A percentile compares a stretch with the other conserved stretches of the same genome.
Evolutionary conservation across 768 basidiomycete genomes (phyloP).

Genomic region (Tulasnella sp.): DNA sequence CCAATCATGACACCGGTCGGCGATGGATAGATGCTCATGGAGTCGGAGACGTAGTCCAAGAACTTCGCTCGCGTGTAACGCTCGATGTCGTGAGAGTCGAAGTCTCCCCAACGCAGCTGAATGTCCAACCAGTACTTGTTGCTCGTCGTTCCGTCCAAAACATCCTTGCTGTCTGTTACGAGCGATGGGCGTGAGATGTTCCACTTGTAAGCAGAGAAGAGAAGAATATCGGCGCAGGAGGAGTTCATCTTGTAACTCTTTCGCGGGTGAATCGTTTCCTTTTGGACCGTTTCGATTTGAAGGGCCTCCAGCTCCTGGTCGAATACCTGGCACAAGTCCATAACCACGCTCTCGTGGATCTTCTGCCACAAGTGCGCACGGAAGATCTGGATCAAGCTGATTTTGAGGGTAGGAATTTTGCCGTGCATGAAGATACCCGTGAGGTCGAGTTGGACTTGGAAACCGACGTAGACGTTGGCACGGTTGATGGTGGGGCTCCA

Average conservation of each 20-base stretch:
- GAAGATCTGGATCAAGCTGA: slow-evolving; percentile 99
- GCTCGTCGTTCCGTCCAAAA: slow-evolving; percentile 94
- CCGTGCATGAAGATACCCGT: slow-evolving; percentile 99
- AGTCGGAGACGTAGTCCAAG: slow-evolving; percentile 95
- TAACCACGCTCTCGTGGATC: slow-evolving; percentile 89
- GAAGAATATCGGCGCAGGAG: slow-evolving; percentile 91
- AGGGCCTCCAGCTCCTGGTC: slow-evolving; percentile 98
- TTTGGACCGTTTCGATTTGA: slow-evolving; percentile 98
- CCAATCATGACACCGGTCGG: slow-evolving; percentile 99
- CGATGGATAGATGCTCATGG: slow-evolving; percentile 98
- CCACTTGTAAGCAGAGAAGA: slow-evolving; percentile 98
- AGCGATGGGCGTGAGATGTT: slow-evolving; percentile 95
- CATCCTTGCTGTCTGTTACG: slow-evolving; percentile 90
- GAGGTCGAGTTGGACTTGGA: slow-evolving; percentile 98
- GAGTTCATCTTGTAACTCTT: slow-evolving; percentile 99
- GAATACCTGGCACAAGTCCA: slow-evolving; percentile 97
- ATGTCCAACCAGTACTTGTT: slow-evolving; percentile 99
- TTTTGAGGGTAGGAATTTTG: slow-evolving; percentile 96
- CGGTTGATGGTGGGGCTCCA: slow-evolving; percentile 99
- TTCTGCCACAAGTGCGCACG: slow-evolving; percentile 99
- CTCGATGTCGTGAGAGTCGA: slow-evolving; percentile 98
- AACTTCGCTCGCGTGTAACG: slow-evolving; percentile 98
- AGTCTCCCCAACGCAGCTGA: slow-evolving; percentile 95
- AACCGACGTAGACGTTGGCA: slow-evolving; percentile 99
- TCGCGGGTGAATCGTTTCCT: slow-evolving; percentile 98